phyloP scores from a whole-genome alignment of 2,329 filamentous ascomycete genomes.

The Bipolaris victoriae region DNA sequence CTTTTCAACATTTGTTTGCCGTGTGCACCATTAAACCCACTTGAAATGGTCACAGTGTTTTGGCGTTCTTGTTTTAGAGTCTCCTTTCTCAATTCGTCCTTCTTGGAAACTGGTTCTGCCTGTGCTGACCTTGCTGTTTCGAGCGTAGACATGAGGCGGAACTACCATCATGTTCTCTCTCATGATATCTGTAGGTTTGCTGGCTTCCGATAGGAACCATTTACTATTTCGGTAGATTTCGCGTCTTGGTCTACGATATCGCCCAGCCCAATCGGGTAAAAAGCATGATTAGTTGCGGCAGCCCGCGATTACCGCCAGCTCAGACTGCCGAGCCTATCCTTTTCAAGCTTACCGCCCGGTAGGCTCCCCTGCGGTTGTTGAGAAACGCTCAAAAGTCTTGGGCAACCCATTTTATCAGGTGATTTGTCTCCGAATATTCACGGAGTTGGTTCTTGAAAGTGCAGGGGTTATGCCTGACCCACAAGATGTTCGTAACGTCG shows the following conservation, averaged over 20 bases:
- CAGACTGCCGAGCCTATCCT: conserved; percentile 3
- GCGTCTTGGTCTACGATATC: background rate
- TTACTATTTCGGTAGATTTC: background rate
- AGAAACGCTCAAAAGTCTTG: too few species aligned
- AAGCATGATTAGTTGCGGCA: conserved; percentile 18
- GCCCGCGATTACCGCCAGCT: conserved; percentile 17
- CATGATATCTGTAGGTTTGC: background rate
- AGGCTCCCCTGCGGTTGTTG: too few species aligned
- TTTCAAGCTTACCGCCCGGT: background rate
- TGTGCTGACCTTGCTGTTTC: background rate
- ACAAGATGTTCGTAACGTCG: too few species aligned
- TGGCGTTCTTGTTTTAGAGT: background rate
- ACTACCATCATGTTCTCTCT: background rate
- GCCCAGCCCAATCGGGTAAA: background rate
- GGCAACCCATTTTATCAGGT: too few species aligned
- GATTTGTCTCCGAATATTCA: too few species aligned
- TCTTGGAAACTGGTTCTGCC: background rate
- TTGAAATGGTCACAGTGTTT: background rate
- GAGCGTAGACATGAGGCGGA: background rate
- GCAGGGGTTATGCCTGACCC: too few species aligned
- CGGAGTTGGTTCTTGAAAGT: too few species aligned
- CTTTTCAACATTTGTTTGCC: background rate
- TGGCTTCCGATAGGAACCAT: background rate
- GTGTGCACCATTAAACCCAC: background rate
- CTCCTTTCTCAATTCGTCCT: too few species aligned